These are phyloP conservation scores for Mycena pura DNA, from an alignment of 768 basidiomycete species.

Conservation along the genomic window DNA sequence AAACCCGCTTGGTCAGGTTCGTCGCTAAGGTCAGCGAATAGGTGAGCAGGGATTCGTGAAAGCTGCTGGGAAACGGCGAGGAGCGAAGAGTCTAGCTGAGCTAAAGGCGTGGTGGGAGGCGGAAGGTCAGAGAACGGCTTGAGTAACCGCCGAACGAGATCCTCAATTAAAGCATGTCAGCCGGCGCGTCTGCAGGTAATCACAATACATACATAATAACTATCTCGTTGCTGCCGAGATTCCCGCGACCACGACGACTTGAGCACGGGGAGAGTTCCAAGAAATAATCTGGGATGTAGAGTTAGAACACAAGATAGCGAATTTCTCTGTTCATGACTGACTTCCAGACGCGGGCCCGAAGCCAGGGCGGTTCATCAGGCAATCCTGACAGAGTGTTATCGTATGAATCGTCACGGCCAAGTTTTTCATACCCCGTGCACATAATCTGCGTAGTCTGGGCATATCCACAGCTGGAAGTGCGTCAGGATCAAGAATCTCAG, in stretches of 20 bases:
- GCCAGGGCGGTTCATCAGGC: constrained; percentile 76
- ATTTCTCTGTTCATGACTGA: constrained; percentile 39
- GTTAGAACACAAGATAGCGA: background rate
- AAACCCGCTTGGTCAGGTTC: constrained; percentile 51
- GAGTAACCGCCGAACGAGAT: constrained; percentile 70
- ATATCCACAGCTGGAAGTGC: constrained; percentile 62
- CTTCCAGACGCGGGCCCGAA: constrained; percentile 83
- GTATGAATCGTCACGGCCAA: background rate
- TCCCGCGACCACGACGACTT: constrained; percentile 69
- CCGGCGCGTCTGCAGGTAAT: background rate
- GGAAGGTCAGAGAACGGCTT: constrained; percentile 56
- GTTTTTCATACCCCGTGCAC: constrained; percentile 59
- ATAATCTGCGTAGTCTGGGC: constrained; percentile 58
- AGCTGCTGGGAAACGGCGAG: constrained; percentile 61
- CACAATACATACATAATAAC: constrained; percentile 67
- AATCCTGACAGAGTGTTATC: constrained; percentile 54
- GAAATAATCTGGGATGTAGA: constrained; percentile 53
- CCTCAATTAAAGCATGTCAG: constrained; percentile 46
- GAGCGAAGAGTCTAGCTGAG: constrained; percentile 54
- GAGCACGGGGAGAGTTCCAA: constrained; percentile 63
- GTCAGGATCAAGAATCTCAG: constrained; percentile 64
- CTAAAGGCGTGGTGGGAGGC: constrained; percentile 46
- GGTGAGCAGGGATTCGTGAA: constrained; percentile 55
- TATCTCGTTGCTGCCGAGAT: constrained; percentile 63
- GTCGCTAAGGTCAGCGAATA: constrained; percentile 59